Evolutionary conservation across 371 early-diverging fungal species (phyloP).

Genomic region (Mucor plumbeus): DNA sequence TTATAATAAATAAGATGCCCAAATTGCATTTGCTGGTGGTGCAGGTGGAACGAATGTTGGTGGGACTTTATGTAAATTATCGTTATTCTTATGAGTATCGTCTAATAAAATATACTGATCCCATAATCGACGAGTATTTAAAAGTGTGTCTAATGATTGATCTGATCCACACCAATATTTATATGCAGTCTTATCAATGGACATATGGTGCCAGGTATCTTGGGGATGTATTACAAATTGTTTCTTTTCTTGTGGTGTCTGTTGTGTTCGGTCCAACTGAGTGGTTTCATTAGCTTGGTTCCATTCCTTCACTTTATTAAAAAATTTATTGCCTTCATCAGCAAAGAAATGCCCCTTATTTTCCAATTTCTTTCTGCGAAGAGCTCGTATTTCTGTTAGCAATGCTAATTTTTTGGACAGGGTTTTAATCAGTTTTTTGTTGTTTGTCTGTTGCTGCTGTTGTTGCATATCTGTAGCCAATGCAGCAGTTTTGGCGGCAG

Average conservation of each 20-base stretch:
- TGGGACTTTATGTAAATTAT: slow-evolving; percentile 36
- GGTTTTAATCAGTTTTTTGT: slow-evolving; percentile 11
- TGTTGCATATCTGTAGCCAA: neutral
- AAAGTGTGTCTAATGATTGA: slow-evolving; percentile 34
- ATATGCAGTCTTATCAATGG: slow-evolving; percentile 37
- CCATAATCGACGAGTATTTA: slow-evolving; percentile 41
- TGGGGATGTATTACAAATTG: slow-evolving; percentile 27
- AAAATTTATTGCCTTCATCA: slow-evolving; percentile 54
- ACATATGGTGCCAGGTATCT: slow-evolving; percentile 34
- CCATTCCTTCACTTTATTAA: slow-evolving; percentile 42
- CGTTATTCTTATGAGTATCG: neutral
- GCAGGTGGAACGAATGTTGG: slow-evolving; percentile 45
- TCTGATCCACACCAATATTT: slow-evolving; percentile 47
- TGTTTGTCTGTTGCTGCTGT: neutral
- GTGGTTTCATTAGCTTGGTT: slow-evolving; percentile 22
- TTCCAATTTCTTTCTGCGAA: slow-evolving; percentile 28
- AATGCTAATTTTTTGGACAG: slow-evolving; percentile 13
- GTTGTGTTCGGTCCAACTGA: slow-evolving; percentile 23
- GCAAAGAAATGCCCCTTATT: slow-evolving; percentile 55
- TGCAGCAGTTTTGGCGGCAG: neutral
- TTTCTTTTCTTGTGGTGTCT: slow-evolving; percentile 19
- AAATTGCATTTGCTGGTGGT: slow-evolving; percentile 49
- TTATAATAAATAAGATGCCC: slow-evolving; percentile 40
- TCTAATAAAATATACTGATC: slow-evolving; percentile 36
- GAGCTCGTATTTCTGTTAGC: slow-evolving; percentile 16